Conservation (phyloP, 1,284 basidiomycete genomes). For the Puccinia coronata region DNA sequence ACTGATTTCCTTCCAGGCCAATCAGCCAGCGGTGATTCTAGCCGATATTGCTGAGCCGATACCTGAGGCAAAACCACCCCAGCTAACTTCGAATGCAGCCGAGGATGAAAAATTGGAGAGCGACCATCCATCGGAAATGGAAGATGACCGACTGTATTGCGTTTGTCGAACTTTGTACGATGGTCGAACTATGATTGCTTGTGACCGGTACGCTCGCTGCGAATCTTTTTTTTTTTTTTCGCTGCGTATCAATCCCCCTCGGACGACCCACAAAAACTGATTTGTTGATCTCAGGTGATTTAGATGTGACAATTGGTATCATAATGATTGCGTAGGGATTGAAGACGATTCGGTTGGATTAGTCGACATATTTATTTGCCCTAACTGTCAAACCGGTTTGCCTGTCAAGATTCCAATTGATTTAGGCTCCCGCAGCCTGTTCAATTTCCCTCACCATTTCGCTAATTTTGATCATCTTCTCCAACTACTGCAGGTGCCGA, state of each 20-base stretch:
- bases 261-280: not conserved
- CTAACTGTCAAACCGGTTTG: slow-evolving; percentile 37
- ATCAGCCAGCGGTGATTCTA: slow-evolving; percentile 12
- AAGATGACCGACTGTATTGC: slow-evolving; percentile 48
- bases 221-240: not conserved
- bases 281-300: slow-evolving; percentile 26
- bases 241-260: not conserved
- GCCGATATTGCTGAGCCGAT: slow-evolving; percentile 13
- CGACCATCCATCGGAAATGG: slow-evolving; percentile 21
- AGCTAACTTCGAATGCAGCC: not conserved
- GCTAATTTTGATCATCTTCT: not conserved
- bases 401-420: not conserved
- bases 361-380: slow-evolving; percentile 46
- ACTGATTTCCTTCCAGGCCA: slow-evolving; percentile 30
- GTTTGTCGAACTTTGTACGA: slow-evolving; percentile 38
- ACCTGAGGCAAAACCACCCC: not conserved
- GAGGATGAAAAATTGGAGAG: slow-evolving; percentile 14
- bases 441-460: not conserved
- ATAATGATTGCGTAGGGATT: slow-evolving; percentile 49
- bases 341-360: slow-evolving; percentile 37
- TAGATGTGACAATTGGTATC: slow-evolving; percentile 50
- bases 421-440: not conserved
- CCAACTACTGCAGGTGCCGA: slow-evolving; percentile 2
- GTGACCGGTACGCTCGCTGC: slow-evolving; percentile 41
- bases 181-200: slow-evolving; percentile 48